phyloP scores from a whole-genome alignment of 2,329 filamentous ascomycete genomes.

The Paecilomyces sp. region DNA sequence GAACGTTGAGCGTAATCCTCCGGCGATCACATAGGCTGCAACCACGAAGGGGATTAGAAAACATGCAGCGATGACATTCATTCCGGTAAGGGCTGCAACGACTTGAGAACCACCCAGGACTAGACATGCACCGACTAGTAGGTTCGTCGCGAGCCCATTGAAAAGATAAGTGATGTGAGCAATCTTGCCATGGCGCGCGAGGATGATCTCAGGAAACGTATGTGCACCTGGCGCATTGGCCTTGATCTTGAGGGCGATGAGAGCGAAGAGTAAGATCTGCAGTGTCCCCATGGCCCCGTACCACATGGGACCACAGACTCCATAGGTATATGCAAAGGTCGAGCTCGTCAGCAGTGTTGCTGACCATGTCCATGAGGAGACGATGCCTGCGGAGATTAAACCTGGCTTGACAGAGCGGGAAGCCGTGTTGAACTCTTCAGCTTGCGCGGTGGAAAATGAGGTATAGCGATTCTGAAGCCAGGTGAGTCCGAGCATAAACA shows the following conservation, averaged over 20 bases:
- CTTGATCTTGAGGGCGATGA: conserved; percentile 39
- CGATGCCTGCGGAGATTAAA: conserved; percentile 41
- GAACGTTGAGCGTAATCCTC: conserved; percentile 34
- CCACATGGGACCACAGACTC: conserved; percentile 37
- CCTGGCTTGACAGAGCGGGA: conserved; percentile 31
- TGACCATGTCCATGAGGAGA: conserved; percentile 45
- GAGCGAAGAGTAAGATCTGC: conserved; percentile 35
- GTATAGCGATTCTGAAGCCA: conserved; percentile 37
- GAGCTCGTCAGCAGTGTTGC: conserved; percentile 38
- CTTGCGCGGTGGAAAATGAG: conserved; percentile 23
- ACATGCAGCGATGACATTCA: conserved; percentile 36
- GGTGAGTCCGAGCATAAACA: conserved; percentile 35
- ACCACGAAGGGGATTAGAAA: conserved; percentile 36
- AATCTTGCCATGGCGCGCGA: conserved; percentile 28
- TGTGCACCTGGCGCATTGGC: conserved; percentile 33
- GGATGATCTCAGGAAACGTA: conserved; percentile 38
- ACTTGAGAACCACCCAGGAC: conserved; percentile 34
- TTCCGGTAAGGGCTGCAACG: conserved; percentile 32
- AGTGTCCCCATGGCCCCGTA: conserved; percentile 34
- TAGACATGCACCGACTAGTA: conserved; percentile 34
- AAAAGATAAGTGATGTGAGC: conserved; percentile 35
- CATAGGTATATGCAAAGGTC: conserved; percentile 37
- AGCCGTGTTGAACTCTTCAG: conserved; percentile 44
- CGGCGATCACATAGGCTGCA: conserved; percentile 33
- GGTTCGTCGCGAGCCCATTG: conserved; percentile 34